A percentile compares a stretch with the other conserved stretches of the same genome.
Conservation (phyloP, 768 basidiomycete species). For the Boletus reticuloceps region DNA sequence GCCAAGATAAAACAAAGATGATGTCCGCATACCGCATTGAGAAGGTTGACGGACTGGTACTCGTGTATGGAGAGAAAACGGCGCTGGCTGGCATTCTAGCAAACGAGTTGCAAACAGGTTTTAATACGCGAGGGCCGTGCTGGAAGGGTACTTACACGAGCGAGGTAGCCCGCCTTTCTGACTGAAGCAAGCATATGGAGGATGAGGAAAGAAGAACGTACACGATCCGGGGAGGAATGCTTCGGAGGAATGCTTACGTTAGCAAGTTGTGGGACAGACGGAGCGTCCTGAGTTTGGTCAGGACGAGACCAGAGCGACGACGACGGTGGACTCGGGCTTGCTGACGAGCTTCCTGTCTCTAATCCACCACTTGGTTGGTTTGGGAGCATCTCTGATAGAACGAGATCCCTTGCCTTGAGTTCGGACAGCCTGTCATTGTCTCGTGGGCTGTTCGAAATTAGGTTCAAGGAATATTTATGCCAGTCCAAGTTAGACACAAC, state of each 20-base stretch:
- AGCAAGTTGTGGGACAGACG: constrained; percentile 30
- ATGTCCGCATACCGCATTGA: constrained; percentile 73
- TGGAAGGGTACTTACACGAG: constrained; percentile 47
- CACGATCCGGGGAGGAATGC: constrained; percentile 11
- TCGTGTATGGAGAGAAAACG: constrained; percentile 97
- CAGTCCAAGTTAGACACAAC: constrained; percentile 6
- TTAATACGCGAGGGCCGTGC: background rate
- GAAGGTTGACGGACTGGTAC: constrained; percentile 92
- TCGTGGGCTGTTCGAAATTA: constrained; percentile 74
- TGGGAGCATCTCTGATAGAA: constrained; percentile 64
- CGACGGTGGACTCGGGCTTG: constrained; percentile 58
- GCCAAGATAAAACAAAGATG: background rate
- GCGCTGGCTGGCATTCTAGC: constrained; percentile 68
- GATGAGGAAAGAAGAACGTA: constrained; percentile 21
- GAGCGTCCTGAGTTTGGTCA: constrained; percentile 1
- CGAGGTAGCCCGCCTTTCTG: constrained; percentile 60
- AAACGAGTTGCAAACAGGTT: background rate
- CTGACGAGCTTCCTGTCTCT: constrained; percentile 66
- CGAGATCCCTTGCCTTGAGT: constrained; percentile 71
- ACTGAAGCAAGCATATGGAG: constrained; percentile 63
- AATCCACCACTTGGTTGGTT: constrained; percentile 42
- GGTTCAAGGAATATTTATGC: constrained; percentile 61
- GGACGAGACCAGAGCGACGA: constrained; percentile 64
- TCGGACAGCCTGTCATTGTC: constrained; percentile 51
- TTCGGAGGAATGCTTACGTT: constrained; percentile 33